These are phyloP conservation scores for Colletotrichum sojae DNA, from an alignment of 2,329 filamentous ascomycete species.

Conservation along the genomic window DNA sequence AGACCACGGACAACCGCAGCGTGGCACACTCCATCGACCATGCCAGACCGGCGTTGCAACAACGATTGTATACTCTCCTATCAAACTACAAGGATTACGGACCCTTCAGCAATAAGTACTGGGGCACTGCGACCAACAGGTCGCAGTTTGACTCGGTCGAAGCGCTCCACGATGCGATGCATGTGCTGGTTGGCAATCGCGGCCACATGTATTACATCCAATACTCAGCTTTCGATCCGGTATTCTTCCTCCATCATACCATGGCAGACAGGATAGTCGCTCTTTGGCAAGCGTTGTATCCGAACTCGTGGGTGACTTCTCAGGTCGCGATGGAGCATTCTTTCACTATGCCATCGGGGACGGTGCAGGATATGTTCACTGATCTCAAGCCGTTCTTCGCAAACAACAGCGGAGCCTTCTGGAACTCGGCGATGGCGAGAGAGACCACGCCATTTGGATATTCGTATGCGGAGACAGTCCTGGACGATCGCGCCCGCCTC, in stretches of 20 bases:
- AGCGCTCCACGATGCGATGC: conserved; percentile 74
- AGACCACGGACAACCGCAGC: conserved; percentile 69
- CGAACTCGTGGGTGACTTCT: conserved; percentile 74
- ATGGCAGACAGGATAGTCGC: conserved; percentile 83
- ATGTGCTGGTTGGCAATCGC: conserved; percentile 69
- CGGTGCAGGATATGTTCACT: conserved; percentile 68
- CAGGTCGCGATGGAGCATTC: conserved; percentile 69
- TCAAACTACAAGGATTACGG: conserved; percentile 78
- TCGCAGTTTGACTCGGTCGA: conserved; percentile 75
- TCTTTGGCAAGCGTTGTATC: conserved; percentile 83
- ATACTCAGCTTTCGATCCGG: conserved; percentile 83
- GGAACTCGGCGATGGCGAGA: conserved; percentile 75
- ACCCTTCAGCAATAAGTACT: conserved; percentile 78
- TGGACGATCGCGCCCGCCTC: conserved; percentile 58
- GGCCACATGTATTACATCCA: conserved; percentile 81
- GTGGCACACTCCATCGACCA: conserved; percentile 67
- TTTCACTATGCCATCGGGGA: conserved; percentile 70
- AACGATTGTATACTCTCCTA: conserved; percentile 77
- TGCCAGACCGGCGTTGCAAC: conserved; percentile 66
- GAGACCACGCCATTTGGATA: conserved; percentile 77
- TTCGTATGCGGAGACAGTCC: conserved; percentile 76
- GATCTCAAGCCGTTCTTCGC: conserved; percentile 78
- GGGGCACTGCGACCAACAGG: conserved; percentile 63
- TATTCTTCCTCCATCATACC: conserved; percentile 83
- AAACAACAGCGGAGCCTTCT: conserved; percentile 71